A percentile compares a stretch with the other conserved stretches of the same genome.
These are phyloP conservation scores for Paecilomyces sp. DNA, from an alignment of 2,329 filamentous ascomycete genomes.

Conservation along the genomic window DNA sequence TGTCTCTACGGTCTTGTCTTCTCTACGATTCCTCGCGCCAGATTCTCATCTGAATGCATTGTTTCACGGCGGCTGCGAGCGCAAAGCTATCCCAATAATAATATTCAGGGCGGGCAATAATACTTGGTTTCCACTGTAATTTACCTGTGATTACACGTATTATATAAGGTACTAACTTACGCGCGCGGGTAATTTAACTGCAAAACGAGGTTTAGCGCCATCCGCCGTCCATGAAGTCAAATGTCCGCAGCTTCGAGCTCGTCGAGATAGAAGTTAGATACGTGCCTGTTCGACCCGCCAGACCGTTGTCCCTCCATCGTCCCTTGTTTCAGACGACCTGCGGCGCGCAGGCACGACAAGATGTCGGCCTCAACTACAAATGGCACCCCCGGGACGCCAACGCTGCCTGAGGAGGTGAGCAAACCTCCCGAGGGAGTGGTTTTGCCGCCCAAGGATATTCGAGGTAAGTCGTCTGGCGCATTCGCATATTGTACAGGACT, in stretches of 20 bases:
- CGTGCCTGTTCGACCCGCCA: not conserved
- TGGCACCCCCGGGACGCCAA: conserved; percentile 20
- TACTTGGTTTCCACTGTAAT: not conserved
- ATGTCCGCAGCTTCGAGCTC: conserved; percentile 2
- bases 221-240: not conserved
- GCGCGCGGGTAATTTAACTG: not conserved
- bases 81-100: not conserved
- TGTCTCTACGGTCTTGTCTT: not conserved
- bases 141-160: not conserved
- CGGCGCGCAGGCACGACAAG: conserved; percentile 4
- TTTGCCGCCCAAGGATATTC: conserved; percentile 77
- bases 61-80: not conserved
- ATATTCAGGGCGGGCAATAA: no score
- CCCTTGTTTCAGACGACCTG: not conserved
- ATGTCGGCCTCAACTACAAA: conserved; percentile 36
- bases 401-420: conserved; percentile 51
- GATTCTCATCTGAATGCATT: not conserved
- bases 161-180: not conserved
- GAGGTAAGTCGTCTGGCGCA: conserved; percentile 39
- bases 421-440: conserved; percentile 79
- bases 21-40: not conserved
- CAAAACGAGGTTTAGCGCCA: not conserved
- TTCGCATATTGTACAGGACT: conserved; percentile 11
- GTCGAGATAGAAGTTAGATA: not conserved
- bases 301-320: not conserved